Base-by-base conservation (phyloP, 2,329 filamentous ascomycete genomes). In the Leptoxyphium fumago region DNA sequence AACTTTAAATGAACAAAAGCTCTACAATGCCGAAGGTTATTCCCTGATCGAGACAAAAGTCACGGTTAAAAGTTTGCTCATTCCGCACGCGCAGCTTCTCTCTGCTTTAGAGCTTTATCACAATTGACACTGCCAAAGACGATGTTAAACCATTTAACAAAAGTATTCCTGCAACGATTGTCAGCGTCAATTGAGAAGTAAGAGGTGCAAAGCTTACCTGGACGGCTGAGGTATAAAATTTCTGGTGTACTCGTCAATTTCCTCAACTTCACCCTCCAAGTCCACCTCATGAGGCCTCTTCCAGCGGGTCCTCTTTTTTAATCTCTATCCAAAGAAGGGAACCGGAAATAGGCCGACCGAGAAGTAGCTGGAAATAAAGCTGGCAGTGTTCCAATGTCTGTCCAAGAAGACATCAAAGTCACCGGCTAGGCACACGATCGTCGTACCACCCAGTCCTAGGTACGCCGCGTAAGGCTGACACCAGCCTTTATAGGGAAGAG, bases 341-440 rank as follows among this genome's bases (percentile, higher is more conserved):
- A 78, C 50, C 0, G 82, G 82, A 55, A 84, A 85, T 2, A 86
- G 63, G 5, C 73, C 74, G 42, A 88, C 74, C 71, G 84, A 85
- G 41, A 78, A 77, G 60, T 88, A 88, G 2, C 63, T 67, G 61
- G 86, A 85, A 26, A 89, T 61, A 58, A 89, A 91, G 6, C 74
- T 77, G 6, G 79, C 72, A 0, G 82, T 57, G 46, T 76, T 71
- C 84, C 82, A 89, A 4, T 72, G 70, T 2, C 69, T 70, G 0
- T 80, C 78, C 39, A 88, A 59, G 54, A 89, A 91, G 1, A 88
- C 81, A 0, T 78, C 73, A 49, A 87, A 89, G 0, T 84, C 84
- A 8, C 80, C 77, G 1, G 87, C 77, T 52, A 88, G 77, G 0
- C 78, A 74, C 78, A 89, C 87, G 49, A 82, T 60, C 41, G 75